These are phyloP conservation scores for Scheffersomyces illinoinensis DNA, from an alignment of 1,139 yeast genomes.

Conservation along the genomic window DNA sequence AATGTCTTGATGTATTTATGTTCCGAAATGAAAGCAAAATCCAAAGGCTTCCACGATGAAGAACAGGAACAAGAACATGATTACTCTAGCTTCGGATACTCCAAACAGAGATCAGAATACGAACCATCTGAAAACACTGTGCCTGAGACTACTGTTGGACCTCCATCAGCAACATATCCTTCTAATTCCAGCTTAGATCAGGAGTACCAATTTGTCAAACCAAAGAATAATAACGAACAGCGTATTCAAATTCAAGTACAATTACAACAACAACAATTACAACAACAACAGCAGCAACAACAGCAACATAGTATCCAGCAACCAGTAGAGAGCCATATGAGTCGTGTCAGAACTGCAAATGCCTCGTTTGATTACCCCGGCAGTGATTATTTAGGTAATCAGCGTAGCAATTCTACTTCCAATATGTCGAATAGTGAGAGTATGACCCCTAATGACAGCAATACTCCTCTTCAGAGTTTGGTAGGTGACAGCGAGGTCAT, in stretches of 20 bases:
- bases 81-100: not conserved
- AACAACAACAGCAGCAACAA: constrained; percentile 8
- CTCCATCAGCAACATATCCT: not conserved
- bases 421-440: constrained; percentile 4
- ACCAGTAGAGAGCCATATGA: not conserved
- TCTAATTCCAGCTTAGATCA: not conserved
- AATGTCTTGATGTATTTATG: constrained; percentile 77
- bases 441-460: constrained; percentile 7
- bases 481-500: constrained; percentile 58
- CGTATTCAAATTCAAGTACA: not conserved
- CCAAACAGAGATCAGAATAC: not conserved
- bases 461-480: constrained; percentile 7
- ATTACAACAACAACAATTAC: constrained; percentile 2
- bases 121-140: constrained; percentile 3
- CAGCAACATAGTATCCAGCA: constrained; percentile 1
- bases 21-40: constrained; percentile 62
- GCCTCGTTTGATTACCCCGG: not conserved
- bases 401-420: not conserved
- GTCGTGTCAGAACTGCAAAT: not conserved
- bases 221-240: not conserved
- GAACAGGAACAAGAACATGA: constrained; percentile 15
- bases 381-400: not conserved
- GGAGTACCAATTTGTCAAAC: not conserved
- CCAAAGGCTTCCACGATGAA: constrained; percentile 19
- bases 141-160: not conserved